Base-by-base conservation (phyloP, 768 basidiomycete species). In the Phlebiopsis gigantea region DNA sequence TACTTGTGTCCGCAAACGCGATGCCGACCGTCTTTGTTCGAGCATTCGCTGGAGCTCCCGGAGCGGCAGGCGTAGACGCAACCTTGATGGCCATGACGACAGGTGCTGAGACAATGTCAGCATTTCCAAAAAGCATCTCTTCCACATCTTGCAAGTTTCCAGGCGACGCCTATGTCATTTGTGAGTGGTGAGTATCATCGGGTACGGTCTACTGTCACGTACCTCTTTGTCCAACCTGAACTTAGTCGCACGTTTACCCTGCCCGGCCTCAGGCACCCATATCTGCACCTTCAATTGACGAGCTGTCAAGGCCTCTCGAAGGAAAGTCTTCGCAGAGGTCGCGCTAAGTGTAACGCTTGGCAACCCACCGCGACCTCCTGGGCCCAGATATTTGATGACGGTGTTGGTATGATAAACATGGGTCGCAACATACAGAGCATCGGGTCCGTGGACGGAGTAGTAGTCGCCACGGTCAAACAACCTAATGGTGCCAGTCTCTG, bases 271-370 rank as follows among this genome's bases (percentile, higher is more conserved):
- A 1, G 88, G 82, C 10, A 71, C 76, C 86, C 92, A 96, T 46
- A 99, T 96, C 69, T 99, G 94, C 4, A 98, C 82, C 46, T 90
- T 81, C 58, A 99, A 80, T 72, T 98, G 96, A 69, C 85, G 90
- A 28, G 81, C 75, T 3, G 97, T 98, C 57, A 99, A 68, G 0
- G 93, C 93, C 47, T 98, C 96, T 26, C 97, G 75, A 45, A 99
- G 72, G 58, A 97, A 85, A 34, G 77, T 77, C 62, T 90, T 88
- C 0, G 94, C 94, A 17, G 93, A 82, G 15, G 80, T 82, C 56
- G 77, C 72, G 66, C 83, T 90, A 55, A 99, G 76, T 0, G 80
- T 83, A 48, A 97, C 93, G 53, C 85, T 87, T 0, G 91, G 85
- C 0, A 97, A 74, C 0, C 76, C 79, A 0, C 74, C 67, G 61